Percentiles rank a stretch among this genome's conserved stretches.
Evolutionary conservation across 2,329 filamentous ascomycete species (phyloP).

Genomic region (Pestalotiopsis sp.): DNA sequence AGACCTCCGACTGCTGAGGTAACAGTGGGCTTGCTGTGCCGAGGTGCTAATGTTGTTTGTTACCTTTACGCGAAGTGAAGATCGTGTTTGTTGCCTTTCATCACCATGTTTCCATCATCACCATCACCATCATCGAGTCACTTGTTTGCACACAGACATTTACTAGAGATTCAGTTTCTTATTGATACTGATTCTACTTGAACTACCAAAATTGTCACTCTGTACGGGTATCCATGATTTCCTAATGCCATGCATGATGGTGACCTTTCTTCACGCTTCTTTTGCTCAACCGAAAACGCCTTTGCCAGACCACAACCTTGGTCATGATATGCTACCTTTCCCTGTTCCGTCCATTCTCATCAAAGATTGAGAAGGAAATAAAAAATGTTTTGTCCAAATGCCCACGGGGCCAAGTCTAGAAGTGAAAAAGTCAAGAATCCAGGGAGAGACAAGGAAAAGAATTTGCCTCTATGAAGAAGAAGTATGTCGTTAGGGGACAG

Average conservation of each 20-base stretch:
- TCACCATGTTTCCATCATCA: too few species aligned
- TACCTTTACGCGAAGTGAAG: too few species aligned
- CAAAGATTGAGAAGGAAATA: constrained; percentile 17
- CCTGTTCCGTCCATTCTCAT: constrained; percentile 18
- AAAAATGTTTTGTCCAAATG: constrained; percentile 26
- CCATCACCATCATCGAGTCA: too few species aligned
- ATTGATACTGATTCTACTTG: not conserved
- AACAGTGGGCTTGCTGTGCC: not conserved
- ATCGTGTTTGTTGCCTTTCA: too few species aligned
- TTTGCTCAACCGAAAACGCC: constrained; percentile 16
- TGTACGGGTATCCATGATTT: constrained; percentile 4
- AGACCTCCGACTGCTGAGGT: not conserved
- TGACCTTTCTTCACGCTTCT: constrained; percentile 1
- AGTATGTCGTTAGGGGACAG: constrained; percentile 12
- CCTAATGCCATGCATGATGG: constrained; percentile 6
- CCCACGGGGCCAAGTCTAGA: constrained; percentile 28
- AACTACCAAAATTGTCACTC: not conserved
- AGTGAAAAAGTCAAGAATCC: constrained; percentile 12
- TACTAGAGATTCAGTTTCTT: not conserved
- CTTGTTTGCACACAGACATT: not conserved
- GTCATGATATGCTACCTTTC: constrained; percentile 17
- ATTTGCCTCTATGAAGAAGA: constrained; percentile 9
- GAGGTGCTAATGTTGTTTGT: not conserved
- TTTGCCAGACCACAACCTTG: constrained; percentile 12
- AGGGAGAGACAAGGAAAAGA: constrained; percentile 27